phyloP scores from a whole-genome alignment of 352 stramenopile species.

The Blastocystis sp. region DNA sequence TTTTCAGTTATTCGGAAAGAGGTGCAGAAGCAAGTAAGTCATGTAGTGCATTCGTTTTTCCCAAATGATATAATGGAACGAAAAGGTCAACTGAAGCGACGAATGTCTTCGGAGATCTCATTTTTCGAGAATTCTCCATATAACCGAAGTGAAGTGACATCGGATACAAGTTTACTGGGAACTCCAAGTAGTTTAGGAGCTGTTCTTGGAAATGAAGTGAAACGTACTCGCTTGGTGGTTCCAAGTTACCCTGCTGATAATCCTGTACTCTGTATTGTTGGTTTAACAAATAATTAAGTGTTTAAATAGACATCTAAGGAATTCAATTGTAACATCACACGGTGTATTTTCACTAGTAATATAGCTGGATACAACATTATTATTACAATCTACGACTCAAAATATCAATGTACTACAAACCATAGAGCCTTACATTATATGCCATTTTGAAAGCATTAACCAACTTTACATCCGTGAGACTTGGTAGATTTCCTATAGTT shows the following conservation, averaged over 20 bases:
- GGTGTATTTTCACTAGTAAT: no score
- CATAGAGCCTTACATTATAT: no score
- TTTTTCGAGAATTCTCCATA: constrained; percentile 10
- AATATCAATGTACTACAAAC: no score
- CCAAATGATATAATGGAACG: background rate
- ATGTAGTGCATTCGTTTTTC: constrained; percentile 27
- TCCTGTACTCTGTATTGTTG: background rate
- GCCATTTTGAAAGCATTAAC: no score
- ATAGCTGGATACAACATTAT: no score
- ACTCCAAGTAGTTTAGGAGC: constrained; percentile 29
- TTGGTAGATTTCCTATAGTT: no score
- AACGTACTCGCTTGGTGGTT: background rate
- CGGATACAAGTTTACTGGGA: constrained; percentile 3
- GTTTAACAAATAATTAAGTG: background rate
- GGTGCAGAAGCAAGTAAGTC: constrained; percentile 1
- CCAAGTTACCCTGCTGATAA: background rate
- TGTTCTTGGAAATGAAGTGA: background rate
- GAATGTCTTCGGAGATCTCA: background rate
- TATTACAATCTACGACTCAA: no score
- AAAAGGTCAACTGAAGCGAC: background rate
- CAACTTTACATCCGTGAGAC: no score
- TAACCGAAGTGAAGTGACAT: background rate
- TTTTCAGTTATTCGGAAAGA: background rate
- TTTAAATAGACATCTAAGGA: background rate
- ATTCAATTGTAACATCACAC: no score